Conservation (phyloP, 208 protist genomes). For the Trichomonas gallinae region DNA sequence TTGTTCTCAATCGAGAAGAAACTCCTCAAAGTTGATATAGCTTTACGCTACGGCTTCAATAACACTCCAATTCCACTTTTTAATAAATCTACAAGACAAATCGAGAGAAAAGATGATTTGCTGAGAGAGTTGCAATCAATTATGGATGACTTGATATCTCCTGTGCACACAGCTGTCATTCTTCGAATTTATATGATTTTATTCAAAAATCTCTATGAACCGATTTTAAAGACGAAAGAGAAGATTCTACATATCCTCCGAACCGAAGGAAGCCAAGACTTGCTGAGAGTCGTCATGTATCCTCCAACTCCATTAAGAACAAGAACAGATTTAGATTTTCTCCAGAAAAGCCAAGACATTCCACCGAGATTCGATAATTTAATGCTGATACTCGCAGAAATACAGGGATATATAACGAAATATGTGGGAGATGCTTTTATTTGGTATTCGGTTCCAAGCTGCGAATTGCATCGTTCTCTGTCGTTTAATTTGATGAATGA, state of each 20-base stretch:
- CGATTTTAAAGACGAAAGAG: neutral
- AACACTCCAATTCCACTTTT: neutral
- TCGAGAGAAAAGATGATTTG: neutral
- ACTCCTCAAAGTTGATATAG: neutral
- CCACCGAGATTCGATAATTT: neutral
- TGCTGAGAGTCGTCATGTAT: neutral
- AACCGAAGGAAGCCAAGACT: neutral
- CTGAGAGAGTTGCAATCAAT: neutral
- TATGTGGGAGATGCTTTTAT: neutral
- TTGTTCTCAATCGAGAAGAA: neutral
- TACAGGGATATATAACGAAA: neutral
- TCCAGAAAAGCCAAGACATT: neutral
- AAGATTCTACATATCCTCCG: neutral
- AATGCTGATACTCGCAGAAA: neutral
- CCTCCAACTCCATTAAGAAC: neutral
- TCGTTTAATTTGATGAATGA: neutral
- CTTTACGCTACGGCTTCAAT: neutral
- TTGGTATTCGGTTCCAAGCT: neutral
- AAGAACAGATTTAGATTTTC: neutral
- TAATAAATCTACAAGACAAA: neutral
- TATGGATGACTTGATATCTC: neutral
- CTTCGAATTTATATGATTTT: neutral
- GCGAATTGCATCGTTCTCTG: neutral
- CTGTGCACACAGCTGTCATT: neutral
- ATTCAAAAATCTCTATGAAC: neutral